Conservation (phyloP, 306 rosid species). For the Corylus americana region DNA sequence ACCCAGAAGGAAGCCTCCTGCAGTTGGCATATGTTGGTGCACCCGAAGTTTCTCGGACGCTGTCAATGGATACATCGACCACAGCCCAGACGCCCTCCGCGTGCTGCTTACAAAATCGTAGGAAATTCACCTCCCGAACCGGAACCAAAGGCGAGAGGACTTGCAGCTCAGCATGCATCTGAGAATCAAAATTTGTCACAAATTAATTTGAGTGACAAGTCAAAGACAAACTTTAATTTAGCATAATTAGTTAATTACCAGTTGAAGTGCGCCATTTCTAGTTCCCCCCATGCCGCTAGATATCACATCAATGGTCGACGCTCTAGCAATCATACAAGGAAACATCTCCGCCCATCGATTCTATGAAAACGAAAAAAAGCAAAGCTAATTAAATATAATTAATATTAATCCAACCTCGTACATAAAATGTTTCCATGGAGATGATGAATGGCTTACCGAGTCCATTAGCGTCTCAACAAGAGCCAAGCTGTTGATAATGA, state of each 20-base stretch:
- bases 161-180: slow-evolving; percentile 98
- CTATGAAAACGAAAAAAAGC: slow-evolving; percentile 26
- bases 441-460: slow-evolving; percentile 41
- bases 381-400: not conserved
- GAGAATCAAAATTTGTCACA: not conserved
- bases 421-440: not conserved
- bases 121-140: slow-evolving; percentile 76
- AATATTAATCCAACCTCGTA: not conserved
- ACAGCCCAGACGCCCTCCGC: slow-evolving; percentile 97
- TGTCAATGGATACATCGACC: slow-evolving; percentile 79
- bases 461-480: slow-evolving; percentile 95
- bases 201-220: too few species aligned
- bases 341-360: slow-evolving; percentile 96
- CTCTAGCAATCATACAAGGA: slow-evolving; percentile 82
- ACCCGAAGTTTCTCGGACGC: slow-evolving; percentile 58
- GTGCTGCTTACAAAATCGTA: slow-evolving; percentile 92
- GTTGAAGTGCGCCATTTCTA: slow-evolving; percentile 87
- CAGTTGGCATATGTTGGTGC: slow-evolving; percentile 54
- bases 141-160: slow-evolving; percentile 93
- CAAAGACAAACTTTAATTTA: not conserved
- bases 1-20: slow-evolving; percentile 95
- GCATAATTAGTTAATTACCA: slow-evolving; percentile 39
- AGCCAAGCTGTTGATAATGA: slow-evolving; percentile 83
- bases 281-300: slow-evolving; percentile 83
- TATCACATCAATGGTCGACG: slow-evolving; percentile 71